phyloP scores from a whole-genome alignment of 495 filamentous ascomycete genomes.

The Annulohypoxylon maeteangense region DNA sequence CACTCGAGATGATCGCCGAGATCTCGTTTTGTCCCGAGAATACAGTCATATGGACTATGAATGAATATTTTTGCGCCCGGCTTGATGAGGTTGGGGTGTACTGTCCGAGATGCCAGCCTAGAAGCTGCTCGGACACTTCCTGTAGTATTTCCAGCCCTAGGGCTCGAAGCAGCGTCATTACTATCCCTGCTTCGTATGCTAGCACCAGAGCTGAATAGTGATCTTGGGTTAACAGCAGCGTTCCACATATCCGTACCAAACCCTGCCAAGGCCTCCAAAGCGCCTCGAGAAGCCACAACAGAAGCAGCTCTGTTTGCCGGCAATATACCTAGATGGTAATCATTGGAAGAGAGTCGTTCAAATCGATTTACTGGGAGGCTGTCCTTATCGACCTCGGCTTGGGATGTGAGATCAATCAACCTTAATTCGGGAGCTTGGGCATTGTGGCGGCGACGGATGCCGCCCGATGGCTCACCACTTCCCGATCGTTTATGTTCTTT shows the following conservation, averaged over 20 bases:
- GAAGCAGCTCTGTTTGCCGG: slow-evolving; percentile 73
- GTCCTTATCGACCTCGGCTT: slow-evolving; percentile 80
- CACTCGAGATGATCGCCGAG: slow-evolving; percentile 84
- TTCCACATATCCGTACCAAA: slow-evolving; percentile 75
- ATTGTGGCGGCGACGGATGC: slow-evolving; percentile 73
- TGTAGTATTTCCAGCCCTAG: slow-evolving; percentile 39
- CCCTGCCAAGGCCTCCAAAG: slow-evolving; percentile 71
- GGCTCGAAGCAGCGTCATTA: slow-evolving; percentile 54
- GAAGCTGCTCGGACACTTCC: slow-evolving; percentile 44
- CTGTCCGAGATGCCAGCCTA: slow-evolving; percentile 33
- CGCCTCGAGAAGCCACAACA: slow-evolving; percentile 69
- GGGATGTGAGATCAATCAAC: slow-evolving; percentile 85
- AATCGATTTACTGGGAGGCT: slow-evolving; percentile 84
- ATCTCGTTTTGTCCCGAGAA: slow-evolving; percentile 86
- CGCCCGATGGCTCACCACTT: slow-evolving; percentile 64
- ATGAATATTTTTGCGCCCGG: slow-evolving; percentile 93
- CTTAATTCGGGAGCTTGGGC: slow-evolving; percentile 88
- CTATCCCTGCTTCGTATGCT: slow-evolving; percentile 82
- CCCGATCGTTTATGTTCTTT: slow-evolving; percentile 42
- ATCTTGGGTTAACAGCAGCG: slow-evolving; percentile 82
- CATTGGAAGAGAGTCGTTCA: slow-evolving; percentile 84
- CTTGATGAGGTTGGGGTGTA: slow-evolving; percentile 61
- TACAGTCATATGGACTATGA: slow-evolving; percentile 94
- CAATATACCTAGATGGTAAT: slow-evolving; percentile 89
- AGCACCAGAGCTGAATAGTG: slow-evolving; percentile 86